A percentile compares a stretch with the other conserved stretches of the same genome.
Evolutionary conservation across 495 filamentous ascomycete genomes (phyloP).

Genomic region (Aspergillus conjunctus): DNA sequence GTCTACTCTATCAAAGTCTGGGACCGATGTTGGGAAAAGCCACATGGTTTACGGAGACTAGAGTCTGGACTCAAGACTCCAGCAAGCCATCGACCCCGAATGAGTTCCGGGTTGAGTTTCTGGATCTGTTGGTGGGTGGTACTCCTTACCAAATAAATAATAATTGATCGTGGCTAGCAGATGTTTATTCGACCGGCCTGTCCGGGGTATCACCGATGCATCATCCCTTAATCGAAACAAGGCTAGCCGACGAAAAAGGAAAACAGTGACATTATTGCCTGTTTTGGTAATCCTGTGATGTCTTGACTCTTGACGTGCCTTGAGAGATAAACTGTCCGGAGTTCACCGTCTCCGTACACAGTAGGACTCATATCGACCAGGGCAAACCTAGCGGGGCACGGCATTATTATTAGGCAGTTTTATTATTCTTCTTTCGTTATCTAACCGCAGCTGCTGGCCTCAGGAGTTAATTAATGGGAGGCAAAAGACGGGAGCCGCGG

Average conservation of each 20-base stretch:
- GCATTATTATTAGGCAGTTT: not conserved
- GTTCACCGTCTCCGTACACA: too few relatives aligned
- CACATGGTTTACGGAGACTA: constrained; percentile 19
- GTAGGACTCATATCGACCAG: too few relatives aligned
- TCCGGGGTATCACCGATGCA: constrained; percentile 10
- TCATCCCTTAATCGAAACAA: not conserved
- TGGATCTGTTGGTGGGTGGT: not conserved
- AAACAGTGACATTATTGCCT: not conserved
- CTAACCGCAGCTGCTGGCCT: not conserved
- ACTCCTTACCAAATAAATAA: not conserved
- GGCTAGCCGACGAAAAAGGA: not conserved
- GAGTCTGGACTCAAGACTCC: too few relatives aligned
- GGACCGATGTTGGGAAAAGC: constrained; percentile 16
- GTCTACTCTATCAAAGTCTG: not conserved
- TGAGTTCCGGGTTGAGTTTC: not conserved
- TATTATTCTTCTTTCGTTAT: not conserved
- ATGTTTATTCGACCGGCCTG: not conserved
- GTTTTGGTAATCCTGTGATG: too few relatives aligned
- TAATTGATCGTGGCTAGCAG: not conserved
- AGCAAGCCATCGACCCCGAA: too few relatives aligned
- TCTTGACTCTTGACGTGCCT: too few relatives aligned
- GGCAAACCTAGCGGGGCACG: not conserved
- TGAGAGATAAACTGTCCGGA: too few relatives aligned
- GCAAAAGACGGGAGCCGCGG: constrained; percentile 14
- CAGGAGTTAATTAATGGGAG: constrained; percentile 8